A percentile compares a stretch with the other conserved stretches of the same genome.
phyloP scores from a whole-genome alignment of 2,329 filamentous ascomycete genomes.

The Phialophora expanda region DNA sequence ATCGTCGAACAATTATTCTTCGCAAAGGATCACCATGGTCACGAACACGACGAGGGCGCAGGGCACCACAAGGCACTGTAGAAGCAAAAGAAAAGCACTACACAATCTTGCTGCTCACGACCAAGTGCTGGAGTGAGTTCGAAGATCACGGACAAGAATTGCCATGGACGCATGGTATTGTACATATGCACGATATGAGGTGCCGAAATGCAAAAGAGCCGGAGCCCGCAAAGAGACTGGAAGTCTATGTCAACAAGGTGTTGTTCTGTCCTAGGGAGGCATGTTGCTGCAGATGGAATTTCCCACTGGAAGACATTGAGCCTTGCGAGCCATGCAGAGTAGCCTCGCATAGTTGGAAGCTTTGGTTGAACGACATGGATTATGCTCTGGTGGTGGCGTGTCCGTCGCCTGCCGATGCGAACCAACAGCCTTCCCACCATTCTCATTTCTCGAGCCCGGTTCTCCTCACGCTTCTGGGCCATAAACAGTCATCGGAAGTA shows the following conservation, averaged over 20 bases:
- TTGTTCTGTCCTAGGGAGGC: background rate
- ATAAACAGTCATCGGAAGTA: background rate
- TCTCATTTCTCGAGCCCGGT: background rate
- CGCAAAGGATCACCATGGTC: slow-evolving; percentile 67
- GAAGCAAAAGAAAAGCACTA: slow-evolving; percentile 2
- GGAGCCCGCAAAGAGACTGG: background rate
- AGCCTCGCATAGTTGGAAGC: slow-evolving; percentile 6
- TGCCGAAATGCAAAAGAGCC: background rate
- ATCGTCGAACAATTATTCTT: slow-evolving; percentile 88
- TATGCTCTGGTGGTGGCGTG: background rate
- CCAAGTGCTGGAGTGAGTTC: slow-evolving; percentile 39
- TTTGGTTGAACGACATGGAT: slow-evolving; percentile 8
- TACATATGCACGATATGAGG: slow-evolving; percentile 24
- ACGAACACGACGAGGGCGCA: slow-evolving; percentile 60
- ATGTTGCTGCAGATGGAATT: background rate
- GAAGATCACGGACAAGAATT: slow-evolving; percentile 13
- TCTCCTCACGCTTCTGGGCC: background rate
- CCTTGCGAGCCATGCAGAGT: slow-evolving; percentile 14
- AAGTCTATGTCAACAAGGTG: background rate
- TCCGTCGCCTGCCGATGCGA: background rate
- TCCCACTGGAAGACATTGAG: background rate
- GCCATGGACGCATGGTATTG: slow-evolving; percentile 17
- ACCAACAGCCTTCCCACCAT: background rate
- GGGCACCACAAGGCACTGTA: slow-evolving; percentile 28
- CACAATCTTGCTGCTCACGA: slow-evolving; percentile 25